Conservation (phyloP, 2,329 filamentous ascomycete species). For the Fonsecaea nubica region DNA sequence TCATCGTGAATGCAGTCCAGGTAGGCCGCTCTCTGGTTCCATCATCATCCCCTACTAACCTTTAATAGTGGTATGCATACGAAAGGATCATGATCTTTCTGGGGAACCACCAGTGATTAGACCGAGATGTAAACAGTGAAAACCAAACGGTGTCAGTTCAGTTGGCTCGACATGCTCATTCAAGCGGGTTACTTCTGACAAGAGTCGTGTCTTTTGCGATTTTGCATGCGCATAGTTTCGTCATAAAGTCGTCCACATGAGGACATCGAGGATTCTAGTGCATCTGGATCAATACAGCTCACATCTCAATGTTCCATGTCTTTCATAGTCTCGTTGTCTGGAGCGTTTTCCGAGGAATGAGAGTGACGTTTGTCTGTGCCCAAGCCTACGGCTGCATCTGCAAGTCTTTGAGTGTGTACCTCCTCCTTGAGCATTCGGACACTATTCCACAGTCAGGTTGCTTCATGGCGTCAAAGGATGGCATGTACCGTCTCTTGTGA, state of each 20-base stretch:
- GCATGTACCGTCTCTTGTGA: conserved; percentile 80
- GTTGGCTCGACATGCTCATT: not conserved
- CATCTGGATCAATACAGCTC: not conserved
- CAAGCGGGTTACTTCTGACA: not conserved
- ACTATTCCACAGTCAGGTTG: conserved; percentile 55
- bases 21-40: conserved; percentile 44
- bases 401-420: conserved; percentile 83
- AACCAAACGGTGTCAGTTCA: not conserved
- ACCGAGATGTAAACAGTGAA: not conserved
- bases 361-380: conserved; percentile 69
- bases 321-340: conserved; percentile 26
- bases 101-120: conserved; percentile 16
- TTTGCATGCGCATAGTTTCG: not conserved
- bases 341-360: conserved; percentile 9
- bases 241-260: not conserved
- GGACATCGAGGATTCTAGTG: not conserved
- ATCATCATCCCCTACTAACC: conserved; percentile 20
- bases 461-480: conserved; percentile 24
- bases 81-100: conserved; percentile 76
- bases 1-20: conserved; percentile 89
- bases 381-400: conserved; percentile 79
- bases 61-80: conserved; percentile 79
- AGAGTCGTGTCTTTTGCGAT: not conserved
- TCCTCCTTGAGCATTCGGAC: conserved; percentile 82
- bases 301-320: conserved; percentile 25